Conservation (phyloP, 1,284 basidiomycete species). For the Cryptococcus sp. region DNA sequence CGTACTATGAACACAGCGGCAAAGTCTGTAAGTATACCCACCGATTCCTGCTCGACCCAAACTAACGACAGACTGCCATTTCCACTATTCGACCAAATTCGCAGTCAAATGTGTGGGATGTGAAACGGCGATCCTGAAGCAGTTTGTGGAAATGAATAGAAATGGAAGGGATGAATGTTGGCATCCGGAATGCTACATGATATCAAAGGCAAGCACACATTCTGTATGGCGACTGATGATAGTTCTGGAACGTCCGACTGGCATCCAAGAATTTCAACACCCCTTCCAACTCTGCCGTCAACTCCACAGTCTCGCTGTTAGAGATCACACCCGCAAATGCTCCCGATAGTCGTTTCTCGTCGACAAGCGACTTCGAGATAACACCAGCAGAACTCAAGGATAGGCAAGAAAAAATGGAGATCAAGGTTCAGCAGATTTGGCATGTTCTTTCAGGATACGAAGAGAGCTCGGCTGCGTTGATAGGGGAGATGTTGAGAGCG, state of each 20-base stretch:
- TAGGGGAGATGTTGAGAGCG: conserved; percentile 96
- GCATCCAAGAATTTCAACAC: conserved; percentile 60
- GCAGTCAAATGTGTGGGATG: conserved; percentile 98
- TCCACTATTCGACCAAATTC: conserved; percentile 97
- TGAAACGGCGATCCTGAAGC: conserved; percentile 96
- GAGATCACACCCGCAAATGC: conserved; percentile 21
- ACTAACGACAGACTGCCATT: conserved; percentile 65
- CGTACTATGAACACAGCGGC: conserved; percentile 96
- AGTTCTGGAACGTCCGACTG: conserved; percentile 99
- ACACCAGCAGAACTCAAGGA: conserved; percentile 80
- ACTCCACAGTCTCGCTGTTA: conserved; percentile 41
- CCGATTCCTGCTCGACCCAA: conserved; percentile 10
- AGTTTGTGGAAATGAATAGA: conserved; percentile 99
- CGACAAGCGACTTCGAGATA: conserved; percentile 54
- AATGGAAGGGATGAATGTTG: conserved; percentile 98
- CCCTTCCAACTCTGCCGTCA: conserved; percentile 56
- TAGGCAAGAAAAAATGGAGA: conserved; percentile 91
- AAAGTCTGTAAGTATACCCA: conserved; percentile 62
- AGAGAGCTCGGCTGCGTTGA: conserved; percentile 98
- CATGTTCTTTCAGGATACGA: conserved; percentile 98
- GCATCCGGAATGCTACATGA: conserved; percentile 99
- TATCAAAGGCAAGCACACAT: conserved; percentile 73
- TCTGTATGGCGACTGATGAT: background rate
- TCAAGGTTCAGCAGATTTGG: conserved; percentile 98
- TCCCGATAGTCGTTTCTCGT: background rate